Evolutionary conservation across 2,329 filamentous ascomycete genomes (phyloP).

Genomic region (Aspergillaceae sp.): DNA sequence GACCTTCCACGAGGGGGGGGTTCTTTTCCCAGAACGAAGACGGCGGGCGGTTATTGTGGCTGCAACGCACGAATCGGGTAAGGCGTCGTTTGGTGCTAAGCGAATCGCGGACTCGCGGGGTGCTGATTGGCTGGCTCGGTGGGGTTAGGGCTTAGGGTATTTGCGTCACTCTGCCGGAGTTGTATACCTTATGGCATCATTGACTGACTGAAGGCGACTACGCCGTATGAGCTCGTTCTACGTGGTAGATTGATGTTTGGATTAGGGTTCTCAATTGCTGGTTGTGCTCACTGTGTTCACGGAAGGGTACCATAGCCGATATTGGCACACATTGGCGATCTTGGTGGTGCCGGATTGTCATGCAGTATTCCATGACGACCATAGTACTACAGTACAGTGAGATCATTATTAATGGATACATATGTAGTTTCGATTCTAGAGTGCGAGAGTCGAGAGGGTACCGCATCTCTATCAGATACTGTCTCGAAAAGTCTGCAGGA

Average conservation of each 20-base stretch:
- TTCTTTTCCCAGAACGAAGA: not conserved
- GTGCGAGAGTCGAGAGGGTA: too few species aligned
- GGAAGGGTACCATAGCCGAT: too few species aligned
- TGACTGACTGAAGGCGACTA: not conserved
- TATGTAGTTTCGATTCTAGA: too few species aligned
- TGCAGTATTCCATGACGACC: not conserved
- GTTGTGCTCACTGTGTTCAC: too few species aligned
- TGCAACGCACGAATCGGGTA: constrained; percentile 27
- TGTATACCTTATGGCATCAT: constrained; percentile 18
- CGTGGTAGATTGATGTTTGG: too few species aligned
- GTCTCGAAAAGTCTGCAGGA: too few species aligned
- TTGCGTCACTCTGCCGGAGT: constrained; percentile 18
- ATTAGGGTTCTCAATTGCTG: too few species aligned
- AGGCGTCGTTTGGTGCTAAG: constrained; percentile 30
- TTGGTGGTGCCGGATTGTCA: not conserved
- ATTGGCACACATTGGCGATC: too few species aligned
- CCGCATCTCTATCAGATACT: too few species aligned
- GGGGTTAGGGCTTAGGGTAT: constrained; percentile 35
- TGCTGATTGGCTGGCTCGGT: constrained; percentile 12
- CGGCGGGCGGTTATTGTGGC: constrained; percentile 21
- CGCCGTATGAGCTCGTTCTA: too few species aligned
- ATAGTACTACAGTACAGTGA: too few species aligned
- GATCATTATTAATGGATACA: too few species aligned
- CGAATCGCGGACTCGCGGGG: constrained; percentile 11
- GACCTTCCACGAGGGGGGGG: not conserved